Conservation (phyloP, 2,329 filamentous ascomycete species). For the Microsporum audouinii region DNA sequence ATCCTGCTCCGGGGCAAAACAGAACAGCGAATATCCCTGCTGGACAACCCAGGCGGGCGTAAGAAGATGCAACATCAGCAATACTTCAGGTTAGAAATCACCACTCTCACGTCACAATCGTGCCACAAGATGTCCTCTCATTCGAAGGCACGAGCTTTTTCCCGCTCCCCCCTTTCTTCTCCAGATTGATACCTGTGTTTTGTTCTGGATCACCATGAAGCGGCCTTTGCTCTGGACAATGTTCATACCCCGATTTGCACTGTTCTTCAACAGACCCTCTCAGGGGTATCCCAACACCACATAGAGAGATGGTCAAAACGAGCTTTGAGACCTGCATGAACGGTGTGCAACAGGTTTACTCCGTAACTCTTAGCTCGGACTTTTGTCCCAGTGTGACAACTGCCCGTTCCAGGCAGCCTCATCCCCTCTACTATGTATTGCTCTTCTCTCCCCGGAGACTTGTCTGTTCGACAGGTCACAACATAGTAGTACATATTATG, state of each 20-base stretch:
- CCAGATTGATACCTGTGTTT: background rate
- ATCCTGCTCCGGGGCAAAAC: background rate
- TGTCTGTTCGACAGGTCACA: background rate
- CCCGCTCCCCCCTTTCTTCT: background rate
- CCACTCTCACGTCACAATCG: background rate
- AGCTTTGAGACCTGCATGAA: constrained; percentile 4
- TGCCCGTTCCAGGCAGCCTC: background rate
- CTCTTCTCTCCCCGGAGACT: background rate
- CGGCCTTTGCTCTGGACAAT: background rate
- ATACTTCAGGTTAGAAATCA: background rate
- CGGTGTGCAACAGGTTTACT: constrained; percentile 1
- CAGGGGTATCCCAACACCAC: background rate
- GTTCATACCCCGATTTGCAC: background rate
- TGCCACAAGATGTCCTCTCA: background rate
- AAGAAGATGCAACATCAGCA: background rate
- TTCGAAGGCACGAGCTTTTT: background rate
- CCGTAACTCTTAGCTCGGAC: background rate
- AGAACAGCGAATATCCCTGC: background rate
- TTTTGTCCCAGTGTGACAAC: background rate
- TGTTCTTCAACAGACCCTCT: background rate
- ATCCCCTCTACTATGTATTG: background rate
- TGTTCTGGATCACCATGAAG: background rate
- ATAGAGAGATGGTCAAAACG: background rate
- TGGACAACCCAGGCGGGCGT: background rate
- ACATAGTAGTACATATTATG: background rate